Conservation (phyloP, 371 early-diverging fungal species). For the Rhizopus arrhizus region DNA sequence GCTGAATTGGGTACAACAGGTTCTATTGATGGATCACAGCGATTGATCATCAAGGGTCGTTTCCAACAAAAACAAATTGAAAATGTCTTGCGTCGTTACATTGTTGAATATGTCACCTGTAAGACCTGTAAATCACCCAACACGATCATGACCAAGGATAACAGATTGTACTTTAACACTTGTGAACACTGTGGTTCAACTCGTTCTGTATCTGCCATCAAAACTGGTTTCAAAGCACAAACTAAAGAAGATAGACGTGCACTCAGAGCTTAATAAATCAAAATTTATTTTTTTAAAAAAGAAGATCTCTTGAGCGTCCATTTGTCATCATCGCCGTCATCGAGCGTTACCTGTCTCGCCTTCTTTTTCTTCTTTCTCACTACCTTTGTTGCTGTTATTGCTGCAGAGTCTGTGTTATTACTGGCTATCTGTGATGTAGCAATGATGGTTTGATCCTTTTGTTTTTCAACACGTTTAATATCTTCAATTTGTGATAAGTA, state of each 20-base stretch:
- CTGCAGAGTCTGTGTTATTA: not conserved
- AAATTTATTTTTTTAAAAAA: not conserved
- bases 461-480: slow-evolving; percentile 40
- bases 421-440: slow-evolving; percentile 17
- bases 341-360: slow-evolving; percentile 30
- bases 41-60: slow-evolving; percentile 96
- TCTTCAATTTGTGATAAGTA: slow-evolving; percentile 40
- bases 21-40: slow-evolving; percentile 93
- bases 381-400: not conserved
- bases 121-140: slow-evolving; percentile 98
- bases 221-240: slow-evolving; percentile 97
- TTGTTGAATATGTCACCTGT: slow-evolving; percentile 99
- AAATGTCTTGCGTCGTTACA: slow-evolving; percentile 97
- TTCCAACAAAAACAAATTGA: slow-evolving; percentile 99
- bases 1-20: slow-evolving; percentile 99
- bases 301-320: slow-evolving; percentile 25
- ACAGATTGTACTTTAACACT: slow-evolving; percentile 96
- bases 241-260: slow-evolving; percentile 69
- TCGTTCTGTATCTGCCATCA: slow-evolving; percentile 96
- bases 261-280: slow-evolving; percentile 37
- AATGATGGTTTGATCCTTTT: slow-evolving; percentile 39
- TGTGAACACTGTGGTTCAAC: slow-evolving; percentile 98
- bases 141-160: slow-evolving; percentile 96
- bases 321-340: slow-evolving; percentile 16
- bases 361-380: slow-evolving; percentile 39